Evolutionary conservation across 352 stramenopile genomes (phyloP).

Genomic region (Phytophthora aleatoria): DNA sequence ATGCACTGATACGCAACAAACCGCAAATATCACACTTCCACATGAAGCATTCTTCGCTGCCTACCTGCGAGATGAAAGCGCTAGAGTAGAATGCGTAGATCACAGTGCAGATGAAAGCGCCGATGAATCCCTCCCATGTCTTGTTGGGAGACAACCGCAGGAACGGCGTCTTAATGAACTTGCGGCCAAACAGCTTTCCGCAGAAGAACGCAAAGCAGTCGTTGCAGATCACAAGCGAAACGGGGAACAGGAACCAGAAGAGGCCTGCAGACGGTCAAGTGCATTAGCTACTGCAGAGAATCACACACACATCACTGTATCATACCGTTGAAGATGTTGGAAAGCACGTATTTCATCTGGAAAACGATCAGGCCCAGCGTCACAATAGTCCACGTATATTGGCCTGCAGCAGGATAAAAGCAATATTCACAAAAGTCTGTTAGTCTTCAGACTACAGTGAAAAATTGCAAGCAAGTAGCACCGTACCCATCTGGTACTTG

Average conservation of each 20-base stretch:
- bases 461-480: background rate
- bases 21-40: background rate
- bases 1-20: slow-evolving; percentile 7
- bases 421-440: background rate
- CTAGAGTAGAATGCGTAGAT: slow-evolving; percentile 94
- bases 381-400: slow-evolving; percentile 97
- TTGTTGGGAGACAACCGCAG: slow-evolving; percentile 98
- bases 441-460: background rate
- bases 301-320: background rate
- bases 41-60: background rate
- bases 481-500: slow-evolving; percentile 94
- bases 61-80: slow-evolving; percentile 85
- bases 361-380: slow-evolving; percentile 95
- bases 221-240: slow-evolving; percentile 95
- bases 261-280: slow-evolving; percentile 55
- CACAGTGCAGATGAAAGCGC: slow-evolving; percentile 96
- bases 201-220: slow-evolving; percentile 96
- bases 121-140: slow-evolving; percentile 99
- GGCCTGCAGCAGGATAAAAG: slow-evolving; percentile 48
- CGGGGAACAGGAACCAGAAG: slow-evolving; percentile 95
- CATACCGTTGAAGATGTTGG: slow-evolving; percentile 95
- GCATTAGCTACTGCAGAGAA: slow-evolving; percentile 7
- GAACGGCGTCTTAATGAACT: slow-evolving; percentile 94
- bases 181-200: slow-evolving; percentile 83
- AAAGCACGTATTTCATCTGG: slow-evolving; percentile 97